These are phyloP conservation scores for Suillus weaverae DNA, from an alignment of 768 basidiomycete genomes.

Conservation along the genomic window DNA sequence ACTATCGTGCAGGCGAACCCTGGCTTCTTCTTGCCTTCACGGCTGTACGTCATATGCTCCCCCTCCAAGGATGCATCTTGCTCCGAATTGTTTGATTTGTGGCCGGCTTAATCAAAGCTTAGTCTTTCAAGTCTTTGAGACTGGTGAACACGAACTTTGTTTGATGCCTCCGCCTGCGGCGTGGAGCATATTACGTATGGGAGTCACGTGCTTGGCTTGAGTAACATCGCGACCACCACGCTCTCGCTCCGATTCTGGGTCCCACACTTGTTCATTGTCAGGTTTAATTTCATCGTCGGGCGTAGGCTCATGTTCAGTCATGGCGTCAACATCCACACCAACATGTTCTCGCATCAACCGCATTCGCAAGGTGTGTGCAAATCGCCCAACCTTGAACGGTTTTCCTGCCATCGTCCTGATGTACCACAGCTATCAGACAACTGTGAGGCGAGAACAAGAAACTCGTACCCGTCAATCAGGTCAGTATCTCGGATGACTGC, in stretches of 20 bases:
- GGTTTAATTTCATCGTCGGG: conserved; percentile 49
- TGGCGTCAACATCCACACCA: conserved; percentile 89
- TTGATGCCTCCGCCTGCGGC: conserved; percentile 40
- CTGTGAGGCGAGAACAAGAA: neutral
- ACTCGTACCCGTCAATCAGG: conserved; percentile 82
- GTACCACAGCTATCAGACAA: conserved; percentile 6
- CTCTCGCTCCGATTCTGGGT: conserved; percentile 70
- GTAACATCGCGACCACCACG: conserved; percentile 43
- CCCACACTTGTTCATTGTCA: conserved; percentile 64
- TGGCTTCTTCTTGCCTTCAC: conserved; percentile 48
- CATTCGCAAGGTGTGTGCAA: conserved; percentile 91
- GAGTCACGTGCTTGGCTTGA: conserved; percentile 38
- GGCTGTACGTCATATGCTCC: conserved; percentile 53
- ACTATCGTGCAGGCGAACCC: conserved; percentile 67
- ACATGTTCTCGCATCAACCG: conserved; percentile 96
- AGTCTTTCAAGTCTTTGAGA: neutral
- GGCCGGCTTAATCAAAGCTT: conserved; percentile 36
- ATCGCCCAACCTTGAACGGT: conserved; percentile 94
- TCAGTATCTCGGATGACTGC: conserved; percentile 95
- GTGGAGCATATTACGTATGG: conserved; percentile 33
- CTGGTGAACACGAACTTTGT: conserved; percentile 47
- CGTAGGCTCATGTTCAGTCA: conserved; percentile 76
- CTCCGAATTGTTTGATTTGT: neutral
- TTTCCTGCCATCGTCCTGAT: conserved; percentile 88
- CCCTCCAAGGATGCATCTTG: conserved; percentile 42